phyloP scores from a whole-genome alignment of 305 asterid species.

The Plantago coronopus region DNA sequence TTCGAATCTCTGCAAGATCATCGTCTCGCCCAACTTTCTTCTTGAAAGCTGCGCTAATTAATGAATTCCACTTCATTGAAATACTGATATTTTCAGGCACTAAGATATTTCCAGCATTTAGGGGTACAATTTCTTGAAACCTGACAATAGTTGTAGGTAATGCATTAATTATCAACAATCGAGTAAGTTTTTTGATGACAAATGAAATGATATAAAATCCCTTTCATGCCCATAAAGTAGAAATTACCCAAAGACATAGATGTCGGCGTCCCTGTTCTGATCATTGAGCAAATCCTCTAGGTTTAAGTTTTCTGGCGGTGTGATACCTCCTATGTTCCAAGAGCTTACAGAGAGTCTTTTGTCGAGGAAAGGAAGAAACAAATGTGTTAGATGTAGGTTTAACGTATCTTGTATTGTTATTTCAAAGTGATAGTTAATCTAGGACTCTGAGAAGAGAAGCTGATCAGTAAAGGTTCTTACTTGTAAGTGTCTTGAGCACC shows the following conservation, averaged over 20 bases:
- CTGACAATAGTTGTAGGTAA: conserved; percentile 30
- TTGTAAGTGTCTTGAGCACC: conserved; percentile 31
- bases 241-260: conserved; percentile 60
- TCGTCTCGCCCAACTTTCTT: conserved; percentile 30
- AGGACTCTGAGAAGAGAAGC: not conserved
- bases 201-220: not conserved
- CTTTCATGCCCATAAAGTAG: not conserved
- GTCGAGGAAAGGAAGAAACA: conserved; percentile 14
- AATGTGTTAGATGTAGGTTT: conserved; percentile 21
- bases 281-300: conserved; percentile 43
- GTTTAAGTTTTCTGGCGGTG: conserved; percentile 47
- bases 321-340: conserved; percentile 65
- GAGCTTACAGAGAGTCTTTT: conserved; percentile 54
- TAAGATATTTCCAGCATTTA: conserved; percentile 52
- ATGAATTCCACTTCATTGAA: conserved; percentile 51
- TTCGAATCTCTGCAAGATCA: conserved; percentile 41
- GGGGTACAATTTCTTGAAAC: conserved; percentile 73
- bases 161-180: conserved; percentile 8
- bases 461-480: conserved; percentile 25
- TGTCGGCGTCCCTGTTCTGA: conserved; percentile 43
- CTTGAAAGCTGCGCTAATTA: conserved; percentile 46
- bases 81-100: conserved; percentile 33
- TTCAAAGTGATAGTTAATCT: not conserved
- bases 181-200: not conserved
- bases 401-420: not conserved